Percentiles rank a stretch among this genome's conserved stretches.
These are phyloP conservation scores for Herpetomonas samuelpessoai DNA, from an alignment of 208 protist species.

Conservation along the genomic window DNA sequence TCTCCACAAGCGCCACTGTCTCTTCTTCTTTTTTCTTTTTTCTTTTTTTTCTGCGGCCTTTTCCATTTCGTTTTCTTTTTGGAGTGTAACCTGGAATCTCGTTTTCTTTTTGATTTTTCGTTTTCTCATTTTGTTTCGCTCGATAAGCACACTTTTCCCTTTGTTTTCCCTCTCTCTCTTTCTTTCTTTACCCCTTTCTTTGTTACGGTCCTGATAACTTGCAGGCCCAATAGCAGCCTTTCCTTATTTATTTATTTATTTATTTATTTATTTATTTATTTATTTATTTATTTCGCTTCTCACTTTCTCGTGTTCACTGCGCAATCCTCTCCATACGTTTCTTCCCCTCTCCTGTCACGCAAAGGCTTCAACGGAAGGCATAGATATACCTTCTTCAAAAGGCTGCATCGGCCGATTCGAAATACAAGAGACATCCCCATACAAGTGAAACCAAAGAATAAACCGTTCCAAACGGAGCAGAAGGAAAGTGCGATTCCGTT, in stretches of 20 bases:
- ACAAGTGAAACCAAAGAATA: not conserved
- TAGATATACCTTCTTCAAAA: not conserved
- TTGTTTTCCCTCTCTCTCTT: not conserved
- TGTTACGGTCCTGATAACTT: not conserved
- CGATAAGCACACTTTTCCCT: not conserved
- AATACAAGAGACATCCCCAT: not conserved
- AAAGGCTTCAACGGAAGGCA: not conserved
- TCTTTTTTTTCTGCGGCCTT: slow-evolving; percentile 1
- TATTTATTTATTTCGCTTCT: slow-evolving; percentile 1
- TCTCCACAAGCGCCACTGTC: slow-evolving; percentile 5
- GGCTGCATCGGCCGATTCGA: not conserved
- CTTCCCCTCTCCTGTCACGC: too few species aligned
- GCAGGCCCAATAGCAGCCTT: not conserved
- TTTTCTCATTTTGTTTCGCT: too few species aligned
- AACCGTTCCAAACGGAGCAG: not conserved
- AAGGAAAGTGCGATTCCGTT: not conserved
- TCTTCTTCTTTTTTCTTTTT: slow-evolving; percentile 6
- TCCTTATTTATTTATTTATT: not conserved
- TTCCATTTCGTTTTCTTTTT: not conserved
- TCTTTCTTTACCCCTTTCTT: not conserved
- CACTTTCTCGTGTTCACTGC: slow-evolving; percentile 4
- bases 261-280: slow-evolving; percentile 6
- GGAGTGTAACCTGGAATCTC: not conserved
- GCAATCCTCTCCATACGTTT: not conserved
- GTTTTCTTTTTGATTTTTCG: not conserved